Percentiles rank a stretch among this genome's conserved stretches.
Evolutionary conservation across 1,284 basidiomycete species (phyloP).

Genomic region (Pseudozyma thailandica): DNA sequence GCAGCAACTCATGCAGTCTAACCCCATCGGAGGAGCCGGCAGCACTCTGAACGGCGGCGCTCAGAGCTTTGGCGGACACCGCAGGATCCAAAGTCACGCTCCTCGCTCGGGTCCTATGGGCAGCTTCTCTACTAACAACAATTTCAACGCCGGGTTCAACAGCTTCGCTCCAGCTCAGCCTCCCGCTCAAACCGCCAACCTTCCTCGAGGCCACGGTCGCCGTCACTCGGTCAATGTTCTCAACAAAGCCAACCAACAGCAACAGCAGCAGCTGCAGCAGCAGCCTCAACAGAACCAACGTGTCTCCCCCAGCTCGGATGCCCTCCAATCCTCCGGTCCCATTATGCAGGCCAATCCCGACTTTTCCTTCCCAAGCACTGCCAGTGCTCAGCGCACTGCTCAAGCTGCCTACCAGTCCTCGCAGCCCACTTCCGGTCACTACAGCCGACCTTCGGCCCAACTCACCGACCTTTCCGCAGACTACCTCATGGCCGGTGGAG

Average conservation of each 20-base stretch:
- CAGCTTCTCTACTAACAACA: conserved; percentile 66
- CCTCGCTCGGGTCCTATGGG: conserved; percentile 76
- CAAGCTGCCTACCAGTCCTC: conserved; percentile 37
- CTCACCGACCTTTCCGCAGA: conserved; percentile 62
- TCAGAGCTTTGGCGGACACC: conserved; percentile 71
- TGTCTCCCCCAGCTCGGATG: conserved; percentile 32
- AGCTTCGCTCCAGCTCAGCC: conserved; percentile 34
- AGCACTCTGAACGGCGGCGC: conserved; percentile 27
- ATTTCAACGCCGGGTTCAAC: conserved; percentile 24
- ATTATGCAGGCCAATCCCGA: conserved; percentile 55
- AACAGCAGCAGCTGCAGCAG: conserved; percentile 15
- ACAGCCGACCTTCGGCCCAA: conserved; percentile 62
- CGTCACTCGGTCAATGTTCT: conserved; percentile 91
- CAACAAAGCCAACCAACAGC: conserved; percentile 66
- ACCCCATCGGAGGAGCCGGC: background rate
- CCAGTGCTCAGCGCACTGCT: conserved; percentile 33
- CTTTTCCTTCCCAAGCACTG: conserved; percentile 55
- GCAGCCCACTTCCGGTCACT: conserved; percentile 43
- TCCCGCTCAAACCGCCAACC: conserved; percentile 16
- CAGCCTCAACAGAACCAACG: conserved; percentile 29
- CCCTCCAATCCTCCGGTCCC: conserved; percentile 20
- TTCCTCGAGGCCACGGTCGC: conserved; percentile 81
- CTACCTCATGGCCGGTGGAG: conserved; percentile 66
- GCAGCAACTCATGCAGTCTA: conserved; percentile 66
- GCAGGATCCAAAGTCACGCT: conserved; percentile 83